Conservation (phyloP, 495 filamentous ascomycete species). For the Daldinia decipiens region DNA sequence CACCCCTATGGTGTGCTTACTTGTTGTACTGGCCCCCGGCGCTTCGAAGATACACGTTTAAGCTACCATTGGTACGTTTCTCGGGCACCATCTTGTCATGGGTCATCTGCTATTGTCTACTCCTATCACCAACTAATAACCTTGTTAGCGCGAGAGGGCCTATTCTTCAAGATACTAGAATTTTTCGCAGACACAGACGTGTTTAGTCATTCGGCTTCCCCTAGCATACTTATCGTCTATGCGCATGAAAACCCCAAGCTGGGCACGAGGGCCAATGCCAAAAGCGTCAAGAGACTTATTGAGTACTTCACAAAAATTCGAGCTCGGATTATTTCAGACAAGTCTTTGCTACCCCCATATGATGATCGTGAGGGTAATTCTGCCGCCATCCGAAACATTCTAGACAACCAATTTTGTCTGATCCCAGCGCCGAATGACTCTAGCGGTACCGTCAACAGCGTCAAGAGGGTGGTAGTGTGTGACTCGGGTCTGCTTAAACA, state of each 20-base stretch:
- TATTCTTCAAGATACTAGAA: constrained; percentile 2
- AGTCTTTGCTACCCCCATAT: background rate
- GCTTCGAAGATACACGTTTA: too few relatives aligned
- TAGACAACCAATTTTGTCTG: constrained; percentile 1
- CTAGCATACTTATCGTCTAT: constrained; percentile 20
- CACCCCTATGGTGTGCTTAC: too few relatives aligned
- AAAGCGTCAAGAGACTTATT: background rate
- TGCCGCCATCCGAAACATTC: background rate
- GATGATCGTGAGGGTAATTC: background rate
- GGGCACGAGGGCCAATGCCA: background rate
- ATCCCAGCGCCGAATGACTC: background rate
- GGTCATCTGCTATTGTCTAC: too few relatives aligned
- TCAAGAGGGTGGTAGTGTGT: constrained; percentile 10
- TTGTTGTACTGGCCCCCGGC: too few relatives aligned
- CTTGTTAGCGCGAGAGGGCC: background rate
- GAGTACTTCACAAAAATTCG: background rate
- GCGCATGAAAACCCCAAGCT: constrained; percentile 6
- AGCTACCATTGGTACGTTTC: background rate
- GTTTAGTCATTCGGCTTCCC: constrained; percentile 12
- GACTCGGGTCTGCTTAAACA: constrained; percentile 7
- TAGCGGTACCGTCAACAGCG: background rate
- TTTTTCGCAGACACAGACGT: background rate
- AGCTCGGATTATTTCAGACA: background rate
- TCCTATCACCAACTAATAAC: background rate
- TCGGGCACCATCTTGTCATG: background rate